Conservation (phyloP, 257 asterid genomes). For the Solanum boliviense region DNA sequence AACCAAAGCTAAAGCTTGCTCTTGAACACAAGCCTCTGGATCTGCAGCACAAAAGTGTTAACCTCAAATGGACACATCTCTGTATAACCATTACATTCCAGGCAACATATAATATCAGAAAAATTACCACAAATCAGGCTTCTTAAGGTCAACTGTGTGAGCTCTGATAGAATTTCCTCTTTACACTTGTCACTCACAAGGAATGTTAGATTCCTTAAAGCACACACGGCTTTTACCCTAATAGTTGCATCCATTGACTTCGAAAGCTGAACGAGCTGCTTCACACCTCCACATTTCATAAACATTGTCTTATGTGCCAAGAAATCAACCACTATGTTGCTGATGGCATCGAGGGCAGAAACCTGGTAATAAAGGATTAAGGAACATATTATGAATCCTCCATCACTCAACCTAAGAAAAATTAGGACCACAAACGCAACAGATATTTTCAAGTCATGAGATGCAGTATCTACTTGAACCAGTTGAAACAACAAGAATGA, state of each 20-base stretch:
- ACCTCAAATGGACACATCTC: constrained; percentile 2
- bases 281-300: constrained; percentile 67
- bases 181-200: constrained; percentile 58
- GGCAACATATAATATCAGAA: neutral
- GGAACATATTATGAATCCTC: neutral
- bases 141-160: constrained; percentile 46
- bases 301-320: constrained; percentile 42
- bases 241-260: constrained; percentile 78
- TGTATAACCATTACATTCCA: neutral
- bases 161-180: constrained; percentile 66
- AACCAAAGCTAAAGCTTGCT: constrained; percentile 70
- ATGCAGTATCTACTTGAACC: neutral
- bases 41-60: constrained; percentile 31
- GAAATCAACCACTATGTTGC: constrained; percentile 75
- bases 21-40: constrained; percentile 77
- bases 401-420: neutral
- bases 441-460: neutral
- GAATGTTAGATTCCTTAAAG: constrained; percentile 72
- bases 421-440: neutral
- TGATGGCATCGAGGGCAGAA: constrained; percentile 77
- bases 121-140: constrained; percentile 72
- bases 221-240: constrained; percentile 60
- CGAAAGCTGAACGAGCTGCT: constrained; percentile 72
- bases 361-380: constrained; percentile 31
- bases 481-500: neutral